These are phyloP conservation scores for Macrocybe gigantea DNA, from an alignment of 768 basidiomycete species.

Conservation along the genomic window DNA sequence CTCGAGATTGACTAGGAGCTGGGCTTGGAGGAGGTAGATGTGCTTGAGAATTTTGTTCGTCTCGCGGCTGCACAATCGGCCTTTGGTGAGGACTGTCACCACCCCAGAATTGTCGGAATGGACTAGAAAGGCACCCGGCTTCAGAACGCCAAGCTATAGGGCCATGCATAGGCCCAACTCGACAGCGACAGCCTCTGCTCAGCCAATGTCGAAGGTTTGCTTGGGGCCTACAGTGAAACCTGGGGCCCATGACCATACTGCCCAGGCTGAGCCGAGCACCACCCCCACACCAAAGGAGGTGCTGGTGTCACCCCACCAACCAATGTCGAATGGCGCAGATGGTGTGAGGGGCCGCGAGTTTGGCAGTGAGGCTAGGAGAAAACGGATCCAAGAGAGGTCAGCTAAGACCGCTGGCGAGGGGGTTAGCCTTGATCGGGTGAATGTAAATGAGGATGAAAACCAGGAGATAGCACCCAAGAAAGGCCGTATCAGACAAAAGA, in stretches of 20 bases:
- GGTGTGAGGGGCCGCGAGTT: slow-evolving; percentile 11
- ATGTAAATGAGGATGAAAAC: slow-evolving; percentile 16
- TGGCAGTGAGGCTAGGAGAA: slow-evolving; percentile 9
- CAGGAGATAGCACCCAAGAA: slow-evolving; percentile 14
- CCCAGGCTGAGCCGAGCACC: slow-evolving; percentile 19
- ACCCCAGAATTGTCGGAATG: slow-evolving; percentile 30
- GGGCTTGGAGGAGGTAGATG: slow-evolving; percentile 14
- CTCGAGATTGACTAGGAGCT: too few species aligned
- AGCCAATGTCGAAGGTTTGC: slow-evolving; percentile 24
- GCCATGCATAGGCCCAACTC: slow-evolving; percentile 23
- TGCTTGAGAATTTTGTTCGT: slow-evolving; percentile 23
- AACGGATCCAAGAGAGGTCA: slow-evolving; percentile 19
- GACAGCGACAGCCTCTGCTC: slow-evolving; percentile 33
- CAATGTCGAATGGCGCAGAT: not conserved
- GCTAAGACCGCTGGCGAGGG: slow-evolving; percentile 3
- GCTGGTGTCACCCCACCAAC: not conserved
- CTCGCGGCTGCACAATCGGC: slow-evolving; percentile 17
- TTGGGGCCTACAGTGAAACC: slow-evolving; percentile 22
- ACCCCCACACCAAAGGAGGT: slow-evolving; percentile 23
- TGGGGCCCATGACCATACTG: slow-evolving; percentile 20
- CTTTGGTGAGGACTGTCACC: slow-evolving; percentile 20
- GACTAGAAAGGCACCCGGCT: slow-evolving; percentile 11
- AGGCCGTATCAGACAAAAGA: slow-evolving; percentile 18
- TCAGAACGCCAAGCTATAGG: not conserved
- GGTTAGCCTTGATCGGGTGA: slow-evolving; percentile 7